Evolutionary conservation across 2,329 filamentous ascomycete species (phyloP).

Genomic region (Aspergillus pseudotamarii): DNA sequence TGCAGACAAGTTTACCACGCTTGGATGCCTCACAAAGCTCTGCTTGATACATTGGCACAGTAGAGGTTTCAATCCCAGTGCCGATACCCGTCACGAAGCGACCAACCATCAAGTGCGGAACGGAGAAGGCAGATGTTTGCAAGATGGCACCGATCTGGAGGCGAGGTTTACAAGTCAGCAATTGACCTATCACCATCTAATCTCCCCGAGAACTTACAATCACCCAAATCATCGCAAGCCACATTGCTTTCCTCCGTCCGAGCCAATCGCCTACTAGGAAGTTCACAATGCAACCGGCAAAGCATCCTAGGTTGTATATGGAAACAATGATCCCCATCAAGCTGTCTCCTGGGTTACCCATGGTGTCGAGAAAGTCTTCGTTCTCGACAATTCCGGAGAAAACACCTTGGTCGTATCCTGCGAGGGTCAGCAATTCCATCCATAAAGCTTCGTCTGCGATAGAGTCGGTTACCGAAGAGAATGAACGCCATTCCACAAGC

Average conservation of each 20-base stretch:
- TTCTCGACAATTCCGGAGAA: conserved; percentile 54
- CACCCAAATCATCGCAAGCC: conserved; percentile 40
- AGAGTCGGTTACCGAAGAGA: conserved; percentile 25
- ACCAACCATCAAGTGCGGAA: conserved; percentile 44
- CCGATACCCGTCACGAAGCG: conserved; percentile 55
- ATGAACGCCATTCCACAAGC: conserved; percentile 30
- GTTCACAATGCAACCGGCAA: conserved; percentile 39
- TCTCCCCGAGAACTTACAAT: conserved; percentile 23
- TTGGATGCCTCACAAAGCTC: conserved; percentile 49
- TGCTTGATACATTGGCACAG: conserved; percentile 47
- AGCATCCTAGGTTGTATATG: conserved; percentile 49
- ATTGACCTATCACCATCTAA: background rate
- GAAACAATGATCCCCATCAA: conserved; percentile 48
- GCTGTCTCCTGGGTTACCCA: conserved; percentile 41
- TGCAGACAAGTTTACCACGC: conserved; percentile 48
- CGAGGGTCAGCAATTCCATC: background rate
- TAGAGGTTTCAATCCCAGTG: conserved; percentile 49
- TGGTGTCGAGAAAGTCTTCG: conserved; percentile 46
- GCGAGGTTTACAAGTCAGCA: too few species aligned
- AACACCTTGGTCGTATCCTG: conserved; percentile 54
- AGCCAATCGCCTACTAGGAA: conserved; percentile 35
- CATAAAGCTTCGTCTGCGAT: background rate
- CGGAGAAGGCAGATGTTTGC: conserved; percentile 35
- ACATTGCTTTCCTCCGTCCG: conserved; percentile 34
- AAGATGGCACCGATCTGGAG: conserved; percentile 36